Conservation (phyloP, 148 eudicot species). For the Beta vulgaris region DNA sequence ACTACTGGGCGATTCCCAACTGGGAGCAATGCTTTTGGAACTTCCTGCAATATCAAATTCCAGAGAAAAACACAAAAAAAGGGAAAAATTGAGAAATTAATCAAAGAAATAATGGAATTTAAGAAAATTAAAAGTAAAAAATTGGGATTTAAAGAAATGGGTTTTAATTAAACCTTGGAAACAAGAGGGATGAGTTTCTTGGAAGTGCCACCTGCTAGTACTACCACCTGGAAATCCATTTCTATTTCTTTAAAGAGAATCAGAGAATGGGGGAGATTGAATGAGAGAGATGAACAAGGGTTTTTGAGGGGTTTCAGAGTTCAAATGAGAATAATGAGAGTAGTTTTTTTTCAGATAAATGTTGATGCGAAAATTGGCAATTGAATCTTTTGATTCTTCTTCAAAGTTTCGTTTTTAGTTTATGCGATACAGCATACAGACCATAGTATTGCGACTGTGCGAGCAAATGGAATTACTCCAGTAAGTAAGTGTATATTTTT, state of each 20-base stretch:
- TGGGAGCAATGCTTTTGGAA: slow-evolving; percentile 88
- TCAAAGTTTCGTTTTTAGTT: background rate
- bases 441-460: too few species aligned
- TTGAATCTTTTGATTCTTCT: background rate
- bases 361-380: background rate
- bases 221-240: slow-evolving; percentile 99
- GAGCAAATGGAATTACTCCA: too few species aligned
- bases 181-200: slow-evolving; percentile 78
- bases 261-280: slow-evolving; percentile 4
- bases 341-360: background rate
- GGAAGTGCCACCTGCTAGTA: slow-evolving; percentile 91
- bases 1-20: slow-evolving; percentile 87
- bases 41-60: slow-evolving; percentile 47
- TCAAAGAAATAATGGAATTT: background rate
- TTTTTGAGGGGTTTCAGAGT: slow-evolving; percentile 18
- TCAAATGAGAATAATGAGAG: background rate
- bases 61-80: background rate
- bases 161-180: slow-evolving; percentile 52
- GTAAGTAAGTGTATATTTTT: too few species aligned
- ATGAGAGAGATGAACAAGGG: slow-evolving; percentile 19
- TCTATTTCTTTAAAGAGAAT: background rate
- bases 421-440: too few species aligned
- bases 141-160: background rate
- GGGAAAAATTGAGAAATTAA: background rate
- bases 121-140: slow-evolving; percentile 5